Base-by-base conservation (phyloP, 495 filamentous ascomycete species). In the Tuber calosporum region DNA sequence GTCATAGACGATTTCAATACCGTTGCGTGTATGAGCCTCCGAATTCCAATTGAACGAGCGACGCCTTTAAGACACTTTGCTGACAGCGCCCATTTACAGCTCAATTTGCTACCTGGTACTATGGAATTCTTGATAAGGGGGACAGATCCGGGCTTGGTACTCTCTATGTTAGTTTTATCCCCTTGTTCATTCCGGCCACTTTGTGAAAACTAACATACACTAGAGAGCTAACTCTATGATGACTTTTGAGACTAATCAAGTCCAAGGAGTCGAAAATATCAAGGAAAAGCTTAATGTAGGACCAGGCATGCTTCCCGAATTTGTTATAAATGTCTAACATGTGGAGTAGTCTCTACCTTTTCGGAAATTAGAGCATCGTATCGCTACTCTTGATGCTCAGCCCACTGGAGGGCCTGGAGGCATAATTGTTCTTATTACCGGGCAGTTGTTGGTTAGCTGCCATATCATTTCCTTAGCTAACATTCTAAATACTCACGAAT, bases 211-310 rank as follows among this genome's bases (percentile, higher is more conserved):
- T 36, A 36, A 72, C 37, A 53, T 26, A 39, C 9, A 74, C 82
- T 70, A 98, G 94, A 89, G 93, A 73, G 87, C 90, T 1, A 82
- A 90, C 66, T 98, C 95, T 62, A 96, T 96, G 91, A 86, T 98
- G 86, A 98, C 94, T 38, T 98, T 97, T 82, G 92, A 99, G 87
- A 87, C 84, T 43, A 69, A 78, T 40, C 85, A 89, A 20, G 73
- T 87, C 42, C 84, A 86, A 75, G 94, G 94, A 74, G 82, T 84
- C 4, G 73, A 36, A 1, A 77, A 71, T 1, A 97, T 99, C 80
- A 82, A 89, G 48, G 87, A 91, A 81, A 97, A 97, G 86, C 86
- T 97, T 72, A 79, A 77, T 62, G 94, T 97, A 84, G 67, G 80
- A 81, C 40, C 74, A 66, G 41, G 5, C 19, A 39, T 45, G 2